These are phyloP conservation scores for Talaromyces adpressus DNA, from an alignment of 495 filamentous ascomycete genomes.

Conservation along the genomic window DNA sequence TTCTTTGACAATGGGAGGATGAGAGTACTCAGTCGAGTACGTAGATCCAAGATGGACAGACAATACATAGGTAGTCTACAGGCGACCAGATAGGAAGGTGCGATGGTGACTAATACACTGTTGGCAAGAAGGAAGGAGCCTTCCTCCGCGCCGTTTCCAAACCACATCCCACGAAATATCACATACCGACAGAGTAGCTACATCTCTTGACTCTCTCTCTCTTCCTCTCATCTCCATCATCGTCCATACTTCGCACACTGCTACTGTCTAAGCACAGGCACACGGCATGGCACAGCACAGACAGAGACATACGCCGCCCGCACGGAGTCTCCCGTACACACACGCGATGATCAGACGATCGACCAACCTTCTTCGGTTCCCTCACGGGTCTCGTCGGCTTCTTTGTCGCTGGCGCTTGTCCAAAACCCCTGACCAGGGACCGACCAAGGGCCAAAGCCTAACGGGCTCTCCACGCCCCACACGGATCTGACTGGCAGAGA, in stretches of 20 bases:
- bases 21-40: not conserved
- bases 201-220: too few species aligned
- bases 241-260: too few species aligned
- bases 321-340: not conserved
- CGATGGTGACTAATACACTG: not conserved
- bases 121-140: not conserved
- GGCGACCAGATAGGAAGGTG: not conserved
- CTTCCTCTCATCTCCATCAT: not conserved
- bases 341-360: not conserved
- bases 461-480: not conserved
- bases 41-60: not conserved
- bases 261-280: too few species aligned
- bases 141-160: not conserved
- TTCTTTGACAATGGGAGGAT: not conserved
- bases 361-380: not conserved
- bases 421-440: not conserved
- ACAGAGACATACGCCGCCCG: not conserved
- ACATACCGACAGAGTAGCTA: too few species aligned
- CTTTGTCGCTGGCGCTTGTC: not conserved
- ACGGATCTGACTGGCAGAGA: not conserved
- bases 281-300: not conserved
- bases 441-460: not conserved
- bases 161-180: not conserved
- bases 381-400: not conserved
- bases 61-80: not conserved